Evolutionary conservation across 2,329 filamentous ascomycete genomes (phyloP), one percentile per base, ranked within the genome.

Genomic region (Ophiocordyceps unilateralis): DNA sequence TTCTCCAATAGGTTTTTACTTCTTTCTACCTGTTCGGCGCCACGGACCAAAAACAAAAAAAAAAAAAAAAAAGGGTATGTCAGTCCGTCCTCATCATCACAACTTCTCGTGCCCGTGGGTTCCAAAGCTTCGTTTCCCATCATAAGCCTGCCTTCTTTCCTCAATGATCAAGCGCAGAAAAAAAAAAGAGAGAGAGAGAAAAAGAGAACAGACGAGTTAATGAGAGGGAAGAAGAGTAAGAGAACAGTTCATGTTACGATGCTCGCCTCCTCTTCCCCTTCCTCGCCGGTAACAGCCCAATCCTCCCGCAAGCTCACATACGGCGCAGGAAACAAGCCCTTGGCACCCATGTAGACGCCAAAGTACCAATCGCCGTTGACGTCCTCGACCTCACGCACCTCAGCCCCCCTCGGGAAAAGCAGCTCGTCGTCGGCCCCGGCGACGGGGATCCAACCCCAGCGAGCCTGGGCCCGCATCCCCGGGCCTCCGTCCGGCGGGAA

Each of bases 301-400:
- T n/a, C 32, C n/a, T 43, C 45, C 40, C 24, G 22, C 28, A 77
- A 54, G 49, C 65, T 66, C 22, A 87, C 83, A 67, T 89, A 89
- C 8, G 76, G 73, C 7, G 79, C 78, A 5, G 88, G 88, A 55
- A 95, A 93, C 49, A 95, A 53, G 0, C 86, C 88, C 51, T 76
- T 78, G 21, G 64, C 66, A 0, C 86, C 87, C 63, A 86, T 87
- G 66, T 93, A 95, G 23, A 78, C 77, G 0, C 89, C 89, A 63
- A 81, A 82, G 54, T 74, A 87, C 88, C 88, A 96, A 58, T 94
- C 87, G 17, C 81, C 83, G 57, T 94, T 94, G 40, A 93, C 76
- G 58, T 91, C 83, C 57, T 89, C 81, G 32, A 82, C 76, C 63
- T 96, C 89, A 7, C 72, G 70, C 14, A 96, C 74, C 59, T 91